Evolutionary conservation across 495 filamentous ascomycete species (phyloP), one percentile per base, ranked within the genome.

Genomic region (Neurospora sp.): DNA sequence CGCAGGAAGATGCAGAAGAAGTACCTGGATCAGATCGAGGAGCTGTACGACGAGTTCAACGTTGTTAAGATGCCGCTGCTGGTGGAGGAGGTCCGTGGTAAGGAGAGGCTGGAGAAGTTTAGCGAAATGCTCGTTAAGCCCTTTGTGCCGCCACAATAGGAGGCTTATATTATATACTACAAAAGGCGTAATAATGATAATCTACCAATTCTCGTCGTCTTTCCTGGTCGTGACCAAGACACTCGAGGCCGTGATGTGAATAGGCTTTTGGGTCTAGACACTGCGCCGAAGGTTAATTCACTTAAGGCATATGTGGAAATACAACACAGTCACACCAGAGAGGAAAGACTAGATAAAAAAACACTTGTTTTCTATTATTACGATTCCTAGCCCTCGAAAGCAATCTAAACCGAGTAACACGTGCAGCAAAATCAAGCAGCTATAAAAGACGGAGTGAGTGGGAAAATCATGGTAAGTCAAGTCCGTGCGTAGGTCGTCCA

Each of bases 1-100:
- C 85, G 96, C 72, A 87, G 95, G 78, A 94, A 94, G 84, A 99
- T 99, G 96, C 96, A 99, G 85, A 96, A 95, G 89, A 99, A 99
- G 83, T 99, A 99, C 78, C 85, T 99, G 31, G 95, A 97, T 77
- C 96, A 99, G 85, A 98, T 98, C 74, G 94, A 97, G 83, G 96
- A 99, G 85, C 83, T 99, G 69, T 99, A 99, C 77, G 94, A 98
- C 75, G 96, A 99, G 80, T 99, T 99, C 82, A 97, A 99, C 81
- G 95, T 99, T 40, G 95, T 99, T 66, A 94, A 93, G 84, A 97
- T 98, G 93, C 96, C 96, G 27, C 83, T 98, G 75, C 83, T 99
- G 77, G 92, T 96, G 3, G 95, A 98, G 81, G 96, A 99, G 80
- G 93, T 99, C 8, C 85, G 96, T 74, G 96, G 96, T 16, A 97